Base-by-base conservation (phyloP, 2,329 filamentous ascomycete genomes). In the Alternaria brassicicola region DNA sequence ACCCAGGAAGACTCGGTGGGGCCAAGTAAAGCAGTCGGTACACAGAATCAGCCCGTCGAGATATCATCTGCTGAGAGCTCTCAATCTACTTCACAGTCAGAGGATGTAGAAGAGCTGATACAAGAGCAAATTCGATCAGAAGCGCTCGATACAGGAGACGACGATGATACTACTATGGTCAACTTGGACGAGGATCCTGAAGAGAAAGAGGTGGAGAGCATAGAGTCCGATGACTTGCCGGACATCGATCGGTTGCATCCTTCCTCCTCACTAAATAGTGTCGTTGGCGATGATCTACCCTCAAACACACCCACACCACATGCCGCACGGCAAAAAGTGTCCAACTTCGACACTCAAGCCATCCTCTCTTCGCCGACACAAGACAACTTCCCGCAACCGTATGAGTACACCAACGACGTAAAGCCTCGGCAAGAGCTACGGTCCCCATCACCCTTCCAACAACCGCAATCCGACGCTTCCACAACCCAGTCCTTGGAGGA, bases 401-500 rank as follows among this genome's bases (percentile, higher is more conserved):
- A 51, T 17, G 31, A 38, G 15, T 42, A 59, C 21, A 55, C 54
- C 3, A 55, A 65, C 28, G 50, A 48, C 10, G 19, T 36, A 36
- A 17, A 52, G 28, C 25, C 47, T 45, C 45, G 50, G 43, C 8
- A 52, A 13, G 35, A 54, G n/a, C 35, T 38, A 28, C 31, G 48
- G 1, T 58, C 46, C 47, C 56, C 57, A 4, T 69, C 68, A 8
- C 61, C 63, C 9, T 15, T 42, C 19, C 63, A 56, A 17, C 53
- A 68, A 10, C 61, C 51, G 21, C 56, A 63, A 6, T 74, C 73
- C 1, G 67, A 68, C 31, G 67, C 66, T 13, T 73, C 70, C 3
- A 74, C 72, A 8, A 70, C 74, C 1, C 64, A 72, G 31, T 77
- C 75, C 2, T 59, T 77, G 3, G 63, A 74, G 48, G 73, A 76